A percentile compares a stretch with the other conserved stretches of the same genome.
These are phyloP conservation scores for Aspergillus fumigatiaffinis DNA, from an alignment of 2,329 filamentous ascomycete species.

Conservation along the genomic window DNA sequence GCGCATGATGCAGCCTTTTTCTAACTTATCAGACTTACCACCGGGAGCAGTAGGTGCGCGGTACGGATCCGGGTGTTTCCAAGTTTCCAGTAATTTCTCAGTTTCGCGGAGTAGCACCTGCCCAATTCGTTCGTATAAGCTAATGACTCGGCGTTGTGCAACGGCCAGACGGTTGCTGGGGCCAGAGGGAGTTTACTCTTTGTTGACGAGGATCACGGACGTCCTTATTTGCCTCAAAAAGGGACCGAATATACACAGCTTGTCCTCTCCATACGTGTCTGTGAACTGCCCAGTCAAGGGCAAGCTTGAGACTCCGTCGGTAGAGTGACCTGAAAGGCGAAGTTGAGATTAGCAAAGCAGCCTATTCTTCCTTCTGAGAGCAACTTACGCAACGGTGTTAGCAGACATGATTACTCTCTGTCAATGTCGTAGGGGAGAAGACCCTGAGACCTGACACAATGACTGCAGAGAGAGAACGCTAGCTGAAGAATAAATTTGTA, in stretches of 20 bases:
- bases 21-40: conserved; percentile 56
- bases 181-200: conserved; percentile 55
- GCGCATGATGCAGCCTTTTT: not conserved
- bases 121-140: conserved; percentile 6
- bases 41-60: conserved; percentile 84
- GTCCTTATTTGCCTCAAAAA: conserved; percentile 91
- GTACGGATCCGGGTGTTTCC: conserved; percentile 98
- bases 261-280: conserved; percentile 92
- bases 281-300: conserved; percentile 93
- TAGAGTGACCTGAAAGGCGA: conserved; percentile 63
- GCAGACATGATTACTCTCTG: conserved; percentile 29
- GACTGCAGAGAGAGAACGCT: not conserved
- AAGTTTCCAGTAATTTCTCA: conserved; percentile 80
- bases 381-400: conserved; percentile 37
- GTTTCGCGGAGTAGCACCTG: conserved; percentile 83
- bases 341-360: conserved; percentile 23
- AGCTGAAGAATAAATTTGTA: not conserved
- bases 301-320: conserved; percentile 84
- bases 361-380: not conserved
- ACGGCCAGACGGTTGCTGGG: not conserved
- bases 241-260: conserved; percentile 87
- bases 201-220: conserved; percentile 81
- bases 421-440: not conserved
- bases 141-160: not conserved
- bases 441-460: not conserved